phyloP scores from a whole-genome alignment of 2,329 filamentous ascomycete genomes.

The Beauveria pseudobassiana region DNA sequence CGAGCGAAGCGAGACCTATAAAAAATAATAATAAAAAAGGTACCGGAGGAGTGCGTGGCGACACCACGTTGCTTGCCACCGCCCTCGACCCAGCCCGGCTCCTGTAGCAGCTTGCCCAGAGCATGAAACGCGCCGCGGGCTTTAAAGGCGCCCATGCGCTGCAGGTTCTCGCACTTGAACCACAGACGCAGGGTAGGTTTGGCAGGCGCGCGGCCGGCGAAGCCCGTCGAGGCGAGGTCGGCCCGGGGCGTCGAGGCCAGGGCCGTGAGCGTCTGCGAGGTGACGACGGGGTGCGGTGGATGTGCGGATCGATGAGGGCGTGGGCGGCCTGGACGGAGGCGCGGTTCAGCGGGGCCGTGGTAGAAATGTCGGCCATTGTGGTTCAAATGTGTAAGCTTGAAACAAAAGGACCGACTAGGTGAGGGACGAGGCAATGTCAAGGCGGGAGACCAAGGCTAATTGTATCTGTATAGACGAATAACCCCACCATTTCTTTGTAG shows the following conservation, averaged over 20 bases:
- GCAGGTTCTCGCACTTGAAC: conserved; percentile 95
- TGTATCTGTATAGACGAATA: too few species aligned
- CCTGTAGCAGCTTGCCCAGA: conserved; percentile 57
- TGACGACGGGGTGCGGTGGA: conserved; percentile 79
- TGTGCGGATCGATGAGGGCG: conserved; percentile 61
- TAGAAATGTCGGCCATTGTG: conserved; percentile 45
- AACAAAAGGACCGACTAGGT: neutral
- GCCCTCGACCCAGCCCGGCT: conserved; percentile 53
- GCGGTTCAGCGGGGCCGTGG: conserved; percentile 60
- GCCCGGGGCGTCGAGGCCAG: conserved; percentile 68
- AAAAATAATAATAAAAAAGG: conserved; percentile 8
- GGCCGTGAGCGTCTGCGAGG: conserved; percentile 63
- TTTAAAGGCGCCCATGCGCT: conserved; percentile 90
- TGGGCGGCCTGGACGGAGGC: conserved; percentile 66
- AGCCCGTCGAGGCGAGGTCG: conserved; percentile 48
- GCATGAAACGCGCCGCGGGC: conserved; percentile 86
- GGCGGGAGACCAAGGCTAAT: too few species aligned
- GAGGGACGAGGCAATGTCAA: too few species aligned
- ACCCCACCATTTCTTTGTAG: too few species aligned
- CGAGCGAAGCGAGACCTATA: neutral
- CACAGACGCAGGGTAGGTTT: conserved; percentile 64
- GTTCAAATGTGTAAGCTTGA: neutral
- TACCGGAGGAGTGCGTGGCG: conserved; percentile 84
- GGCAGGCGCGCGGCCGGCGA: conserved; percentile 49
- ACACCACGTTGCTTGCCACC: conserved; percentile 61